Conservation (phyloP, 768 basidiomycete genomes). For the Leccinum uliginosum region DNA sequence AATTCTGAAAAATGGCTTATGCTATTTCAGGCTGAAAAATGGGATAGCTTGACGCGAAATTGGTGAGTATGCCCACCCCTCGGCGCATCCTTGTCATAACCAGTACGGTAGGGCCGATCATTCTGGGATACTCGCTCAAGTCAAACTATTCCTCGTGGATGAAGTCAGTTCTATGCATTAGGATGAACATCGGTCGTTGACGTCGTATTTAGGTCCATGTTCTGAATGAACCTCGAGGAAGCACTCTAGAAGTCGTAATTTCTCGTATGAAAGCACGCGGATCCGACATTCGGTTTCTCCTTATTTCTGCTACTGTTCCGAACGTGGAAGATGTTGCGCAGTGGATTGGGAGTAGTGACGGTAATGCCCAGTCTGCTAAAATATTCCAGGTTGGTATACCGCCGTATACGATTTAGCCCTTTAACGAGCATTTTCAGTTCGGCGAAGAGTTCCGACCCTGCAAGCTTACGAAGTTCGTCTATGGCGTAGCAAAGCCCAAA, state of each 20-base stretch:
- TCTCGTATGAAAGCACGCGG: slow-evolving; percentile 86
- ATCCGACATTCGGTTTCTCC: slow-evolving; percentile 69
- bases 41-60: slow-evolving; percentile 89
- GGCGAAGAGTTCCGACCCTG: slow-evolving; percentile 92
- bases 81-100: slow-evolving; percentile 3
- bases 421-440: slow-evolving; percentile 50
- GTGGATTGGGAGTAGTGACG: slow-evolving; percentile 66
- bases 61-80: slow-evolving; percentile 54
- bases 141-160: slow-evolving; percentile 85
- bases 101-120: slow-evolving; percentile 50
- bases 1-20: background rate
- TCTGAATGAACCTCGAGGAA: slow-evolving; percentile 84
- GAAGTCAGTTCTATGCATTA: slow-evolving; percentile 41
- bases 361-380: slow-evolving; percentile 42
- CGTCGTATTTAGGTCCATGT: slow-evolving; percentile 69
- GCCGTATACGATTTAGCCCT: background rate
- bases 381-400: slow-evolving; percentile 58
- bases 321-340: slow-evolving; percentile 86
- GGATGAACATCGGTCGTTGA: background rate
- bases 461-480: slow-evolving; percentile 66
- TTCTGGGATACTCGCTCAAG: slow-evolving; percentile 59
- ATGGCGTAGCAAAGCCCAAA: slow-evolving; percentile 60
- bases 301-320: slow-evolving; percentile 92
- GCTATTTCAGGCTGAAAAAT: slow-evolving; percentile 78
- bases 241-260: slow-evolving; percentile 91